Base-by-base conservation (phyloP, 257 asterid species). In the Osmanthus fragrans region DNA sequence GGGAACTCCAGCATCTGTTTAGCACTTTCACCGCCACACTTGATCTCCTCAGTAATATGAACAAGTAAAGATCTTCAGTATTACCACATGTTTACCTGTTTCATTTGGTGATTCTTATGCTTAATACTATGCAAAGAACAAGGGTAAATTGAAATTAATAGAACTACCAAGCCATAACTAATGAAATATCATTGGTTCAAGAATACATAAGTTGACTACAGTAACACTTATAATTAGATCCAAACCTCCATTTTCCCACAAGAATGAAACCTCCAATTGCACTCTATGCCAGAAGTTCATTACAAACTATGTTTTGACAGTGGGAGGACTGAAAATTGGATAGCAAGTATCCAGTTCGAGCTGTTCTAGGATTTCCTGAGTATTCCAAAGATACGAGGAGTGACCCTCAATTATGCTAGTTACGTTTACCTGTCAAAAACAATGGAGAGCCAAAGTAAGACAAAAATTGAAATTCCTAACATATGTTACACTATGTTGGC, bases 381-480 rank as follows among this genome's bases (percentile, higher is more conserved):
- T 84, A 80, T 87, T 80, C 97, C 97, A 94, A 58, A 92, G 84
- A 77, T 94, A 94, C 68, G 97, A 87, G n/a, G 98, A 94, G 88
- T 94, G 98, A 19, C 98, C 97, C 42, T 92, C 98, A 3, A 92
- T 91, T 33, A 90, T 84, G 78, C 88, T 91, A 45, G 97, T 89
- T 30, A 87, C 97, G 54, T 94, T 92, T 15, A 91, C 97, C 97
- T 94, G 91, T 72, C 42, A 64, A 19, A 54, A 18, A 19, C 80
- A 56, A 8, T 39, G 9, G 18, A 32, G 65, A 25, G 21, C 72
- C 32, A 70, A 3, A 40, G 65, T 32, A 60, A 13, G 25, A 37
- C 25, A 70, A 69, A n/a, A 49, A 10, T 0, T 23, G 30, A 60
- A 60, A 60, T n/a, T 27, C 33, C 10, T 27, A 45, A 21, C 34